Evolutionary conservation across 1,284 basidiomycete species (phyloP).

Genomic region (Puccinia coronata): DNA sequence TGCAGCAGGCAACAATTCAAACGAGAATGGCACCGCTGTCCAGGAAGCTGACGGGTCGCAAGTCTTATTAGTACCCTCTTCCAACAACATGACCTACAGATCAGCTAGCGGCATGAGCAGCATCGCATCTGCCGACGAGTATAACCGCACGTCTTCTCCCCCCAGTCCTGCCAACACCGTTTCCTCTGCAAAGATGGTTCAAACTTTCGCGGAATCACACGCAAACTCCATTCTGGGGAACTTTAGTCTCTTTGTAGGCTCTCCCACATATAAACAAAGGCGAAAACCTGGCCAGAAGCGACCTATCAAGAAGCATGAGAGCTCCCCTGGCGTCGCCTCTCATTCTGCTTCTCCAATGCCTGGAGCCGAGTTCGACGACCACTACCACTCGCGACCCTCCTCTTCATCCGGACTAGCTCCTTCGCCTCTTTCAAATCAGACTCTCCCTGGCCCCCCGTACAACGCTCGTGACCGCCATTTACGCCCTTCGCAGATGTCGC

Average conservation of each 20-base stretch:
- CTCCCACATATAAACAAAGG: conserved; percentile 80
- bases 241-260: conserved; percentile 77
- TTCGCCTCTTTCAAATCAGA: conserved; percentile 1
- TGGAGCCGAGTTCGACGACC: conserved; percentile 38
- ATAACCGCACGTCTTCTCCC: conserved; percentile 56
- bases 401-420: conserved; percentile 29
- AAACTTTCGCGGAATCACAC: conserved; percentile 54
- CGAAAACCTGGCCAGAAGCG: conserved; percentile 67
- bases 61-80: conserved; percentile 40
- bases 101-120: conserved; percentile 56
- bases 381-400: conserved; percentile 43
- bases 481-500: conserved; percentile 50
- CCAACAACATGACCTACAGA: conserved; percentile 40
- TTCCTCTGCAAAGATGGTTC: conserved; percentile 53
- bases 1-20: conserved; percentile 3
- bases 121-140: conserved; percentile 60
- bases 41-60: conserved; percentile 48
- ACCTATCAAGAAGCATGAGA: conserved; percentile 34
- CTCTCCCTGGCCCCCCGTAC: conserved; percentile 37
- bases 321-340: conserved; percentile 41
- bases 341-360: conserved; percentile 49
- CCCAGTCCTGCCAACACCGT: conserved; percentile 53
- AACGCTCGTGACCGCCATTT: conserved; percentile 51
- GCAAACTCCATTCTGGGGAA: conserved; percentile 66
- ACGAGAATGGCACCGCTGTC: conserved; percentile 26